A percentile compares a stretch with the other conserved stretches of the same genome.
Conservation (phyloP, 2,329 filamentous ascomycete genomes). For the Domatiomyces catenatus region DNA sequence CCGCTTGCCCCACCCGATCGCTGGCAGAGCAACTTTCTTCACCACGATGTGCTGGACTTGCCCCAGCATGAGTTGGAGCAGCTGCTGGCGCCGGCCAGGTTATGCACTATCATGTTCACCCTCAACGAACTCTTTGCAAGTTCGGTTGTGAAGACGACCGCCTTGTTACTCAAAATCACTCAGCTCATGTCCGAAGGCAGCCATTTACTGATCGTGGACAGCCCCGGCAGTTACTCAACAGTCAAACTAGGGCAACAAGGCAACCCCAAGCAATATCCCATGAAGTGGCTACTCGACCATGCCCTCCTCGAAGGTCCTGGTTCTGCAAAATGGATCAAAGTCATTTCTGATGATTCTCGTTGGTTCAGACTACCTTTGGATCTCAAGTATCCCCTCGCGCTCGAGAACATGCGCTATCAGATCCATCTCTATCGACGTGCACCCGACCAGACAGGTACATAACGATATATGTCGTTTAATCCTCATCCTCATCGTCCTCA, state of each 20-base stretch:
- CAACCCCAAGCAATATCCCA: constrained; percentile 54
- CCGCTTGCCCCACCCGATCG: constrained; percentile 6
- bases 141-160: constrained; percentile 59
- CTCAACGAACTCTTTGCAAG: constrained; percentile 85
- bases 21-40: constrained; percentile 30
- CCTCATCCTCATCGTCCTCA: constrained; percentile 93
- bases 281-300: constrained; percentile 84
- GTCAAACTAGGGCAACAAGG: constrained; percentile 47
- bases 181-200: constrained; percentile 42
- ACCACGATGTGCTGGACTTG: constrained; percentile 34
- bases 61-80: constrained; percentile 20
- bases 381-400: constrained; percentile 62
- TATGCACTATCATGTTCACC: constrained; percentile 82
- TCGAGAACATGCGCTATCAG: constrained; percentile 95
- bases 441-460: background rate
- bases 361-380: constrained; percentile 64
- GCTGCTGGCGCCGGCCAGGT: constrained; percentile 23
- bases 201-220: constrained; percentile 74
- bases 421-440: constrained; percentile 57
- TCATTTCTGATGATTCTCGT: constrained; percentile 58
- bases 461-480: constrained; percentile 70
- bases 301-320: constrained; percentile 44
- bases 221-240: constrained; percentile 83
- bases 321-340: constrained; percentile 50
- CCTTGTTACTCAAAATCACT: constrained; percentile 57